A percentile compares a stretch with the other conserved stretches of the same genome.
phyloP scores from a whole-genome alignment of 257 asterid species.

The Gynochthodes officinalis region DNA sequence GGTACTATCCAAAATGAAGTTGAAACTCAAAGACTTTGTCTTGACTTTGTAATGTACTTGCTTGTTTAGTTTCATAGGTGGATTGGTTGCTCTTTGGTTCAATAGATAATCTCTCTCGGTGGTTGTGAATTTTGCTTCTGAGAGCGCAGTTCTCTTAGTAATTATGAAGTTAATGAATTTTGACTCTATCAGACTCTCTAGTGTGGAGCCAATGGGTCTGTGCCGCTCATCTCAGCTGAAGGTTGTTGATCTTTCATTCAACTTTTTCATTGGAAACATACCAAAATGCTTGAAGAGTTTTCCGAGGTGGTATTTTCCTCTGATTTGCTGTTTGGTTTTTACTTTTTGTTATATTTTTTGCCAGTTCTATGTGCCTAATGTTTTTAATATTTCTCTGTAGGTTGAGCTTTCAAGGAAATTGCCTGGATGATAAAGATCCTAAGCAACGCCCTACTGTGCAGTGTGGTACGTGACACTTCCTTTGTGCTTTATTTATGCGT shows the following conservation, averaged over 20 bases:
- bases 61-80: background rate
- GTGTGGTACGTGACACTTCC: slow-evolving; percentile 52
- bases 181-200: slow-evolving; percentile 43
- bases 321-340: slow-evolving; percentile 8
- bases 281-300: slow-evolving; percentile 76
- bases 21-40: background rate
- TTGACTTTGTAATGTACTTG: background rate
- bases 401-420: slow-evolving; percentile 75
- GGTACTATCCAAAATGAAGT: background rate
- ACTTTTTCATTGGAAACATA: slow-evolving; percentile 67
- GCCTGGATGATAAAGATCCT: slow-evolving; percentile 56
- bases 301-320: slow-evolving; percentile 48
- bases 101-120: background rate
- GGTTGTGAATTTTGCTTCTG: background rate
- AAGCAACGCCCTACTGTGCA: slow-evolving; percentile 60
- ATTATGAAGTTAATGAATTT: background rate
- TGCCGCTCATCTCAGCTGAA: slow-evolving; percentile 65
- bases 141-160: background rate
- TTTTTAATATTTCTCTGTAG: slow-evolving; percentile 27
- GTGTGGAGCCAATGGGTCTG: slow-evolving; percentile 49
- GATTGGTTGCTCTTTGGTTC: background rate
- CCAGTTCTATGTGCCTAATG: slow-evolving; percentile 5
- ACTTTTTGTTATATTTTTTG: slow-evolving; percentile 6
- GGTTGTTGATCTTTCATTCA: slow-evolving; percentile 76
- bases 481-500: background rate